Base-by-base conservation (phyloP, 129 eudicot species). In the Helianthus tuberosus region DNA sequence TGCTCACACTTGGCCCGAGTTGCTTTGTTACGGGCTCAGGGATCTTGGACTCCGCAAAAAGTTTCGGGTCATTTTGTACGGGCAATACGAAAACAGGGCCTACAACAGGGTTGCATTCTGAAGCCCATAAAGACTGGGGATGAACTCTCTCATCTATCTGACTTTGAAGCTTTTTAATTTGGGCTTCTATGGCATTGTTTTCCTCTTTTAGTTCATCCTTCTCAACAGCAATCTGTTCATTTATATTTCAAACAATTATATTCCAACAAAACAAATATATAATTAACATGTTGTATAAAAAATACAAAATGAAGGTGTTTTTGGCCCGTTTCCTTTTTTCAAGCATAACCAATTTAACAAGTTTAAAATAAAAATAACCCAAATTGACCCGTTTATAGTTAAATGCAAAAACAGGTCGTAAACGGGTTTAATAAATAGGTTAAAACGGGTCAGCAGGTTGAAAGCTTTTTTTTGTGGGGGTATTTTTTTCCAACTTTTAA, bases 171-270 rank as follows among this genome's bases (percentile, higher is more conserved):
- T 69, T 85, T 83, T 76, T 75, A 15, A 92, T 81, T 72, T 89
- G 91, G 27, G 71, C 81, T 66, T 89, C 93, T 12, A 87, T 63
- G 39, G 79, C 75, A 61, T 59, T 76, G 16, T 85, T 89, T 65
- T 92, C 98, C 51, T 92, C 98, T 65, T 69, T 64, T 36, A 92
- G 80, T 76, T 92, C 98, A 23, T 89, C 74, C 81, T 64, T 89
- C 80, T 92, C 98, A 8, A 53, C 47, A 23, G 83, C 80, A 27
- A 87, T 81, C 96, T 92, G 82, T 77, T 55, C 77, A 86, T 70
- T 60, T 68, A 52, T 72, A 54, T 63, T 35, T 11, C 48, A 52
- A 43, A 66, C 1, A 52, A 65, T 25, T 44, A 66, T 20, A 20
- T 20, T 20, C 23, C 23, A 20, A 20, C 23, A 20, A 20, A 20